Evolutionary conservation across 129 eudicot species (phyloP).

Genomic region (Scalesia atractyloides): DNA sequence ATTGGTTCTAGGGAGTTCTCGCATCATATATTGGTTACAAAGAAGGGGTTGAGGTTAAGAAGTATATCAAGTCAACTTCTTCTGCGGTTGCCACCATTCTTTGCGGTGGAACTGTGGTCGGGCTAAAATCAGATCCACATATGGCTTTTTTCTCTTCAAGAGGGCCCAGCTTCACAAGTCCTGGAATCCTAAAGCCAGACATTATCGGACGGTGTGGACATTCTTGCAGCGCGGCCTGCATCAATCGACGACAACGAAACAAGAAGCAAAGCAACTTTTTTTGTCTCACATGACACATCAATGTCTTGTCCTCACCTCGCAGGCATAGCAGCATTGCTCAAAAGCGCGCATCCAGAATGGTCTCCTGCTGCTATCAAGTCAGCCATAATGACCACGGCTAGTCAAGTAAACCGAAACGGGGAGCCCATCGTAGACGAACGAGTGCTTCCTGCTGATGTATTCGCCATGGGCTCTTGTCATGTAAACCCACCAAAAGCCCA

Average conservation of each 20-base stretch:
- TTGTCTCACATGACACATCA: constrained; percentile 49
- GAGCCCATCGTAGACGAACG: constrained; percentile 36
- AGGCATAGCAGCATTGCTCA: constrained; percentile 57
- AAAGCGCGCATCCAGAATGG: constrained; percentile 67
- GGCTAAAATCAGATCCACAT: constrained; percentile 37
- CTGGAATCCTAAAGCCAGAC: constrained; percentile 64
- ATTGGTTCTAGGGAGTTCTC: constrained; percentile 30
- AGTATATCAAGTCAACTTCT: constrained; percentile 44
- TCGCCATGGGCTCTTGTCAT: constrained; percentile 61
- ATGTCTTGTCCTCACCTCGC: constrained; percentile 64
- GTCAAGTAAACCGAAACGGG: constrained; percentile 22
- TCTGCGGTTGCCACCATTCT: constrained; percentile 42
- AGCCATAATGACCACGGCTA: constrained; percentile 62
- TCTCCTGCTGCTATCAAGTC: constrained; percentile 72
- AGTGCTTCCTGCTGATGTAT: constrained; percentile 36
- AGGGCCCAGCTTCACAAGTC: constrained; percentile 55
- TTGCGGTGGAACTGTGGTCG: constrained; percentile 41
- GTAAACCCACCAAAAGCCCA: constrained; percentile 55
- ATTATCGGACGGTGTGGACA: constrained; percentile 49
- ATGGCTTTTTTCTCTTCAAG: constrained; percentile 53
- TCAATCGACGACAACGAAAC: constrained; percentile 36
- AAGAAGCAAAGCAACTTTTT: constrained; percentile 36
- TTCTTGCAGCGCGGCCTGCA: constrained; percentile 56
- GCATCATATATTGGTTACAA: constrained; percentile 42
- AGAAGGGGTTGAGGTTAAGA: constrained; percentile 19